Percentiles rank a stretch among this genome's conserved stretches.
Evolutionary conservation across 805 yeast species (phyloP).

Genomic region (Dipodascus geniculatus): DNA sequence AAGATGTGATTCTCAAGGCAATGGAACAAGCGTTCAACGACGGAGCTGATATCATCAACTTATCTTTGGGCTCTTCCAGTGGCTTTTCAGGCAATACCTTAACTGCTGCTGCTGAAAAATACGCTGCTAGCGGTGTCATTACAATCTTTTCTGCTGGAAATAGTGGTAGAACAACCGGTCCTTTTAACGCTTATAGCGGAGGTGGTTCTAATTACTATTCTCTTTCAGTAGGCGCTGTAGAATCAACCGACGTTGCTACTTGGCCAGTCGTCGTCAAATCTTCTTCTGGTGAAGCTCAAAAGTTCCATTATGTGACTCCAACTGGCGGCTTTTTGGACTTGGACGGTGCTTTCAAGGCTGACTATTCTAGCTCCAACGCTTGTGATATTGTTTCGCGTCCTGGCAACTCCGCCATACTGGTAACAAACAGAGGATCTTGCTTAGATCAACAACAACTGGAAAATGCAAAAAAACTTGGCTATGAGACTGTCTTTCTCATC

Average conservation of each 20-base stretch:
- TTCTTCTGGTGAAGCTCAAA: slow-evolving; percentile 1
- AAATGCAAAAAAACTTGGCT: background rate
- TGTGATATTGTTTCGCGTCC: background rate
- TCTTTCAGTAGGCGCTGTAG: slow-evolving; percentile 4
- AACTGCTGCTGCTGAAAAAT: slow-evolving; percentile 7
- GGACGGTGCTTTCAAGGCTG: background rate
- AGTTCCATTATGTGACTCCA: background rate
- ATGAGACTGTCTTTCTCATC: background rate
- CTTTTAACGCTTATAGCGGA: background rate
- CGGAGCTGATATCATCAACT: slow-evolving; percentile 9
- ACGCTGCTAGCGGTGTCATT: slow-evolving; percentile 8
- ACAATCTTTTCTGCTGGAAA: slow-evolving; percentile 4
- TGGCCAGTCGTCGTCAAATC: background rate
- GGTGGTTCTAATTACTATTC: background rate
- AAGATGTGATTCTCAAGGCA: slow-evolving; percentile 11
- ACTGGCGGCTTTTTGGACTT: background rate
- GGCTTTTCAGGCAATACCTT: slow-evolving; percentile 9
- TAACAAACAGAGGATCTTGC: background rate
- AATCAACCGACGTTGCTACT: slow-evolving; percentile 1
- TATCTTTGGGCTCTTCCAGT: slow-evolving; percentile 15
- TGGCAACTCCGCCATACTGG: background rate
- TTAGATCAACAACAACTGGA: background rate
- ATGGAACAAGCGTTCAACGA: slow-evolving; percentile 8
- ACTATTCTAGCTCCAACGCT: background rate
- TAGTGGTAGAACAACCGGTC: slow-evolving; percentile 1